Conservation (phyloP, 2,329 filamentous ascomycete species). For the Fusarium mundagurra region DNA sequence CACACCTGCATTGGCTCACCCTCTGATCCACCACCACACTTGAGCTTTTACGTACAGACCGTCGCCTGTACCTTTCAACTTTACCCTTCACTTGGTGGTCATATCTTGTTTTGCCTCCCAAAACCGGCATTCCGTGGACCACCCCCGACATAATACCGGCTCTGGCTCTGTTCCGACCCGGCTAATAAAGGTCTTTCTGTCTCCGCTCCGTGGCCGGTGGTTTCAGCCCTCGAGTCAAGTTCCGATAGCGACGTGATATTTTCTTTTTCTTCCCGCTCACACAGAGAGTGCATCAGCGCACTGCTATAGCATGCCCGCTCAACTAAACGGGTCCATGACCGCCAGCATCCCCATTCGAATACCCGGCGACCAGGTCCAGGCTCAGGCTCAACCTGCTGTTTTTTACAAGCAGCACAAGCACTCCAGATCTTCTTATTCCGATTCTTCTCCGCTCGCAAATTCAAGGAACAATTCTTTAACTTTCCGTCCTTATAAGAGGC, state of each 20-base stretch:
- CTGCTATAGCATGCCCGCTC: conserved; percentile 51
- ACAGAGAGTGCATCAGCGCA: conserved; percentile 36
- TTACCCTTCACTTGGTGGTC: conserved; percentile 17
- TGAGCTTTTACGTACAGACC: conserved; percentile 49
- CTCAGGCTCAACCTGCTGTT: conserved; percentile 35
- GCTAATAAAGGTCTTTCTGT: conserved; percentile 36
- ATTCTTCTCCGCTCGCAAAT: conserved; percentile 63
- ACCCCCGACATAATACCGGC: conserved; percentile 41
- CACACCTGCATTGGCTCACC: conserved; percentile 46
- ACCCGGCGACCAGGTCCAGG: conserved; percentile 47
- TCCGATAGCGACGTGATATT: conserved; percentile 33
- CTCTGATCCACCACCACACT: conserved; percentile 47
- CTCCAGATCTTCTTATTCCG: conserved; percentile 70
- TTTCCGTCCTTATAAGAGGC: conserved; percentile 68
- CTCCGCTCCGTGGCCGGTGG: conserved; percentile 34
- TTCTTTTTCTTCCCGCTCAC: conserved; percentile 23
- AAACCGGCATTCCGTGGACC: conserved; percentile 38
- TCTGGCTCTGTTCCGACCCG: conserved; percentile 30
- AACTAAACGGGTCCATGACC: conserved; percentile 52
- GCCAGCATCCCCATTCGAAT: conserved; percentile 52
- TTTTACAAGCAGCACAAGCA: conserved; percentile 65
- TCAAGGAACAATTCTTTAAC: conserved; percentile 69
- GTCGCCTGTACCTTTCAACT: conserved; percentile 15
- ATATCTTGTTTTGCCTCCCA: conserved; percentile 33
- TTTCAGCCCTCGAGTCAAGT: conserved; percentile 22